Percentiles rank a stretch among this genome's conserved stretches.
Evolutionary conservation across 2,329 filamentous ascomycete species (phyloP).

Genomic region (Orbilia ellipsospora): DNA sequence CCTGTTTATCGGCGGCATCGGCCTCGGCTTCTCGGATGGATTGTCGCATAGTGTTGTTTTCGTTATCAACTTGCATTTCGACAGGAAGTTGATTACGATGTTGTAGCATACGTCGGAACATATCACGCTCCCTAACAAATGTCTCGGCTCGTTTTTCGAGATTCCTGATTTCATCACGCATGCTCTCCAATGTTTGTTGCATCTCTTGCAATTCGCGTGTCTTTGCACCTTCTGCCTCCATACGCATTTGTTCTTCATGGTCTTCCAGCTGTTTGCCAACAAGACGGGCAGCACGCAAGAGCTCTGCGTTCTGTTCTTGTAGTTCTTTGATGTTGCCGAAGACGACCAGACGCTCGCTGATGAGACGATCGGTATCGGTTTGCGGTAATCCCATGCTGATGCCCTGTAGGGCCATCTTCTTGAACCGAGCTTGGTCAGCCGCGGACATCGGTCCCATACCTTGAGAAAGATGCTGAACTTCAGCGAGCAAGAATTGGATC

Average conservation of each 20-base stretch:
- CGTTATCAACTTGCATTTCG: constrained; percentile 60
- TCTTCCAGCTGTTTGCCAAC: constrained; percentile 68
- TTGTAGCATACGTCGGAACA: constrained; percentile 94
- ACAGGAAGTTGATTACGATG: constrained; percentile 66
- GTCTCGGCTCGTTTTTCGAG: constrained; percentile 84
- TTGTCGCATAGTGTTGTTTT: constrained; percentile 63
- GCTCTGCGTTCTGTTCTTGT: constrained; percentile 86
- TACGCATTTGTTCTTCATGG: constrained; percentile 61
- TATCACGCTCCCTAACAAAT: constrained; percentile 94
- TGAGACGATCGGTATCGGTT: constrained; percentile 86
- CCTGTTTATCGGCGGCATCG: constrained; percentile 63
- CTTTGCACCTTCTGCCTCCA: constrained; percentile 68
- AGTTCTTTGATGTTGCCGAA: constrained; percentile 88
- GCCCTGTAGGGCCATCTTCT: constrained; percentile 79
- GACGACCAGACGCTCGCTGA: constrained; percentile 86
- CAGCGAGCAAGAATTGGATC: constrained; percentile 88
- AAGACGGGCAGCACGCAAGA: constrained; percentile 83
- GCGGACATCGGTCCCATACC: constrained; percentile 77
- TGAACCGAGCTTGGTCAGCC: constrained; percentile 78
- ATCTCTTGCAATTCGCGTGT: constrained; percentile 78
- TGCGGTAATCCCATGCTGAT: constrained; percentile 77
- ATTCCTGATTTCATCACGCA: constrained; percentile 84
- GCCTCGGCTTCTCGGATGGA: constrained; percentile 62
- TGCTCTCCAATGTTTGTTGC: constrained; percentile 78
- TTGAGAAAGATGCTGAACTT: constrained; percentile 83